phyloP scores from a whole-genome alignment of 495 filamentous ascomycete species.

The Rusavskia elegans region DNA sequence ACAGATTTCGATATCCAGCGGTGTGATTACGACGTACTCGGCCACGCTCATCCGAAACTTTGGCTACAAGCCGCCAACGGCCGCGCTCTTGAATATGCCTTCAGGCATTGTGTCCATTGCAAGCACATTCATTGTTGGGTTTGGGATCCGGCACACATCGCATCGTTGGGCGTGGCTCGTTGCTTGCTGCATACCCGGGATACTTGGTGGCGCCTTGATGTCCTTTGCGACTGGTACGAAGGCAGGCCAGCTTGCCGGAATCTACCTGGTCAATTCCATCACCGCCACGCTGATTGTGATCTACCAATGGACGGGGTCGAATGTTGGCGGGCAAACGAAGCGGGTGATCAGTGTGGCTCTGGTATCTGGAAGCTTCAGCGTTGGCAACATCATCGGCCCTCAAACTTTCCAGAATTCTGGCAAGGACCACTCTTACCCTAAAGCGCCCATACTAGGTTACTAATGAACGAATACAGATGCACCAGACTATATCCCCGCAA shows the following conservation, averaged over 20 bases:
- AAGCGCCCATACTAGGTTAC: too few relatives aligned
- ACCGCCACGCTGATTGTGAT: slow-evolving; percentile 26
- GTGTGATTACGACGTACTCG: slow-evolving; percentile 46
- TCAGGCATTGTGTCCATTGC: slow-evolving; percentile 41
- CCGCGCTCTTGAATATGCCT: slow-evolving; percentile 49
- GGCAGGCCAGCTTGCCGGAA: slow-evolving; percentile 39
- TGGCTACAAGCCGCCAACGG: slow-evolving; percentile 34
- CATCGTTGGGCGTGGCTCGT: slow-evolving; percentile 36
- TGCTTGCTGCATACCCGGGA: slow-evolving; percentile 26
- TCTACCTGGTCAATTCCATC: slow-evolving; percentile 46
- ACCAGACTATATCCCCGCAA: slow-evolving; percentile 45
- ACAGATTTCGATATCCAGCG: slow-evolving; percentile 37
- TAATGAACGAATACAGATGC: slow-evolving; percentile 25
- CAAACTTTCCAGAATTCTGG: slow-evolving; percentile 42
- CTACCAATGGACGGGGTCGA: slow-evolving; percentile 34
- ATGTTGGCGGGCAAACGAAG: slow-evolving; percentile 33
- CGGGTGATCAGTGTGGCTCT: slow-evolving; percentile 38
- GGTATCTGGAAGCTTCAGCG: slow-evolving; percentile 39
- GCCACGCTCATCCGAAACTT: slow-evolving; percentile 41
- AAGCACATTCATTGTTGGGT: slow-evolving; percentile 38
- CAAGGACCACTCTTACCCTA: too few relatives aligned
- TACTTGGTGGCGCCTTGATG: slow-evolving; percentile 43
- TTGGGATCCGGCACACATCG: slow-evolving; percentile 24
- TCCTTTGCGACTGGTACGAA: slow-evolving; percentile 37
- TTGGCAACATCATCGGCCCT: slow-evolving; percentile 53